Base-by-base conservation (phyloP, 306 rosid genomes). In the Astragalus glycyphyllos region DNA sequence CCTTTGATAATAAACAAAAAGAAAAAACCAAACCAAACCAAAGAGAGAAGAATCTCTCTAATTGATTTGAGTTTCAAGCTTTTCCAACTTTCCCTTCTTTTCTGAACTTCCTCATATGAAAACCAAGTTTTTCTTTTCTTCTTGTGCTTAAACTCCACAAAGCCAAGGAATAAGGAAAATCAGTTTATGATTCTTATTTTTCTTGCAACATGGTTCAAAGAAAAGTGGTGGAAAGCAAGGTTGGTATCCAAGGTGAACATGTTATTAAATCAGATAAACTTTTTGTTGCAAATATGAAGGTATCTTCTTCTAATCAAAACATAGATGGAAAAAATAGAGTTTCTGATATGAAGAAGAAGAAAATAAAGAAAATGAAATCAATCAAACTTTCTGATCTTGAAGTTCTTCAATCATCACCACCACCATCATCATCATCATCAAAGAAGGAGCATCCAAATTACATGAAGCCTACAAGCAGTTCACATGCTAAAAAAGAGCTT, bases 401-500 rank as follows among this genome's bases (percentile, higher is more conserved):
- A 54, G 79, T 66, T 72, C 80, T 85, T 55, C 81, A 69, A 72
- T 54, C 87, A 44, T 61, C 89, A 42, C 41, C 90, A 55, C 47
- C 87, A 44, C 17, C 87, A 29, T 16, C 62, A 46, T 41, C 78
- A 63, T 35, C 69, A 40, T 32, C 81, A 37, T 53, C 69, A 56
- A 69, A 69, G 67, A 84, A 75, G 86, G 85, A 77, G 77, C 79
- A 76, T 37, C 97, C 99, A 8, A 91, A 91, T 81, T 94, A 94
- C 81, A 94, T 94, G 99, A 94, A 94, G 74, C 83, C 97, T n/a
- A 94, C 99, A 57, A 89, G 91, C 80, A 91, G 96, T 72, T 91
- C 87, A 23, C 84, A 84, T 78, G 94, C 98, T 17, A 92, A 86
- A 79, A 89, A 87, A 79, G 97, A 91, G 48, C 82, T 82, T 59